A percentile compares a stretch with the other conserved stretches of the same genome.
Evolutionary conservation across 2,329 filamentous ascomycete species (phyloP).

Genomic region (Fusarium sp.): DNA sequence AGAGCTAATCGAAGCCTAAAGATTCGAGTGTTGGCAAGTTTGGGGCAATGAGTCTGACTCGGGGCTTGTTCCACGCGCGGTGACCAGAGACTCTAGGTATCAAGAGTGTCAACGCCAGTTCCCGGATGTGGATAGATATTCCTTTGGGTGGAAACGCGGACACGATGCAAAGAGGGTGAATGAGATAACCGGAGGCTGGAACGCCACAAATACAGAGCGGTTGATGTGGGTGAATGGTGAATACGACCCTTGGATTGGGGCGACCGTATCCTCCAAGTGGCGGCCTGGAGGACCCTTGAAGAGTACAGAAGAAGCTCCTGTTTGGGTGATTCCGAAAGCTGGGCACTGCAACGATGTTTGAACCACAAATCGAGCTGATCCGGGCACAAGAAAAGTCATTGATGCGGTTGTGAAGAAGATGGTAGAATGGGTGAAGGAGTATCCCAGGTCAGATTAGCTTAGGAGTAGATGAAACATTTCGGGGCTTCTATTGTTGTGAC

Average conservation of each 20-base stretch:
- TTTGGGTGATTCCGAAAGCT: constrained; percentile 67
- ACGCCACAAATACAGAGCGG: constrained; percentile 63
- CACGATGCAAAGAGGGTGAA: constrained; percentile 66
- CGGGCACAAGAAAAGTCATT: constrained; percentile 33
- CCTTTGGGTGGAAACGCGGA: constrained; percentile 61
- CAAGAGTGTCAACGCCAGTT: constrained; percentile 47
- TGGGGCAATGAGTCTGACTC: not conserved
- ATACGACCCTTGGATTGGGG: constrained; percentile 72
- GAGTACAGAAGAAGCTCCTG: constrained; percentile 62
- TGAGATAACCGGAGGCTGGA: constrained; percentile 69
- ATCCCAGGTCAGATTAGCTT: not conserved
- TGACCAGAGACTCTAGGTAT: constrained; percentile 52
- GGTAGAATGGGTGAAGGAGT: constrained; percentile 68
- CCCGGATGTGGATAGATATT: not conserved
- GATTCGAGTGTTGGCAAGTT: not conserved
- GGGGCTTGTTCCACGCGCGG: not conserved
- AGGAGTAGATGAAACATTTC: not conserved
- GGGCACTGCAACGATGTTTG: constrained; percentile 66
- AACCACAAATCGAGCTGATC: constrained; percentile 62
- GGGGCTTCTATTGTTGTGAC: no score
- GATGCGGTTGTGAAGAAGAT: constrained; percentile 65
- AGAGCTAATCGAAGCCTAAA: not conserved
- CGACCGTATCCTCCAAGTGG: constrained; percentile 66
- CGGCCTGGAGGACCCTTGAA: constrained; percentile 68
- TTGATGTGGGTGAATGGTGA: constrained; percentile 72